Conservation (phyloP, 805 yeast species). For the Tetrapisispora phaffii region DNA sequence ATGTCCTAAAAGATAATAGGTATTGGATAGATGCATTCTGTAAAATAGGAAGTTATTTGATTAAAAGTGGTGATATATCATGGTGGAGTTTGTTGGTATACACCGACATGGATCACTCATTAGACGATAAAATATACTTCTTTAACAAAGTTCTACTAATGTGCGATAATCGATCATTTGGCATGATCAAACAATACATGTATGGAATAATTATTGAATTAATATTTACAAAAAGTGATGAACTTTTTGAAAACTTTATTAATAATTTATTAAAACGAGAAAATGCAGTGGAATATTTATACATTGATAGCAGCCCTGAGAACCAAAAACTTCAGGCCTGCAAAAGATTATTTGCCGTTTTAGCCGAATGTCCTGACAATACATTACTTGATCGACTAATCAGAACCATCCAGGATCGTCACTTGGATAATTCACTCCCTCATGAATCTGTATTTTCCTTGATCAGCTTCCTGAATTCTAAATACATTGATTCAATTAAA, state of each 20-base stretch:
- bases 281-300: conserved; percentile 3
- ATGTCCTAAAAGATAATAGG: conserved; percentile 8
- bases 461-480: conserved; percentile 13
- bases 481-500: conserved; percentile 17
- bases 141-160: conserved; percentile 11
- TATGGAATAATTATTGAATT: conserved; percentile 10
- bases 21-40: conserved; percentile 21
- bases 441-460: conserved; percentile 4
- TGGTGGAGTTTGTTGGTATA: conserved; percentile 28
- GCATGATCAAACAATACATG: conserved; percentile 14
- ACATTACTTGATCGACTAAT: conserved; percentile 10
- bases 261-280: conserved; percentile 14
- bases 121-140: conserved; percentile 10
- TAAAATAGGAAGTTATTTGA: conserved; percentile 15
- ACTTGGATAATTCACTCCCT: conserved; percentile 4
- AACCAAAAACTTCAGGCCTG: conserved; percentile 5
- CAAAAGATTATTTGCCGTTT: conserved; percentile 10
- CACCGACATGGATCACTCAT: conserved; percentile 13
- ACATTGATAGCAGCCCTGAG: conserved; percentile 1
- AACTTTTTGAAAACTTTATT: conserved; percentile 10
- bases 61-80: conserved; percentile 12
- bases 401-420: conserved; percentile 6
- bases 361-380: conserved; percentile 9
- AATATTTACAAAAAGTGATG: conserved; percentile 7
- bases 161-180: conserved; percentile 19